Base-by-base conservation (phyloP, 2,329 filamentous ascomycete genomes). In the Colletotrichum cereale region DNA sequence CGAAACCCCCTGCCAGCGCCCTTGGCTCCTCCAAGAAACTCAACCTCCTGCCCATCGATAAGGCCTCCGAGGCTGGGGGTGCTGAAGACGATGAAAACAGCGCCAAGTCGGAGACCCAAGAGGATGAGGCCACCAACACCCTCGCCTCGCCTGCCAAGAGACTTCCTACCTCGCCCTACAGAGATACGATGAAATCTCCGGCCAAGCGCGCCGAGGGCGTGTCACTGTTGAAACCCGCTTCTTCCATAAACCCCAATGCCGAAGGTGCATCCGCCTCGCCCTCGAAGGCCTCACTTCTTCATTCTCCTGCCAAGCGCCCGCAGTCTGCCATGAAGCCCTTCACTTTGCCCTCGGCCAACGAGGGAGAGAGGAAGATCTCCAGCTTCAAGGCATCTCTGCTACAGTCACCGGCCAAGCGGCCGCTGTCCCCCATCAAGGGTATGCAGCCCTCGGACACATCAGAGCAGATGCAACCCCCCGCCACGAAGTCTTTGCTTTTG, bases 101-200 rank as follows among this genome's bases (percentile, higher is more conserved):
- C 31, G 44, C 62, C 31, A 53, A 75, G 65, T 36, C 74, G 12
- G 66, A 77, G 42, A 3, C 29, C n/a, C 34, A 31, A 44, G 74
- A 64, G 5, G 31, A 65, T 2, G 53, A 64, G 4, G 55, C 77
- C 31, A 75, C 79, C 5, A 78, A 83, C 1, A 79, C 84, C 16
- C 79, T 90, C 53, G 82, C 79, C 26, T 91, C 88, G 55, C 89
- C 90, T 2, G 86, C 88, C n/a, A 86, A 87, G 66, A 84, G 88
- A 36, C 83, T 84, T 11, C 84, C 87, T 2, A 75, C 84, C 6
- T 87, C 88, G 1, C 86, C 89, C 0, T 83, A 81, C 74, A 90
- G 87, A 75, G 88, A 89, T 31, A 80, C 84, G 0, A 81, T 90
- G 77, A 88, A 84, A 73, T 88, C 87, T 2, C 88, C 89, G 0